A percentile compares a stretch with the other conserved stretches of the same genome.
These are phyloP conservation scores for Candida tammaniensis DNA, from an alignment of 805 yeast genomes.

Conservation along the genomic window DNA sequence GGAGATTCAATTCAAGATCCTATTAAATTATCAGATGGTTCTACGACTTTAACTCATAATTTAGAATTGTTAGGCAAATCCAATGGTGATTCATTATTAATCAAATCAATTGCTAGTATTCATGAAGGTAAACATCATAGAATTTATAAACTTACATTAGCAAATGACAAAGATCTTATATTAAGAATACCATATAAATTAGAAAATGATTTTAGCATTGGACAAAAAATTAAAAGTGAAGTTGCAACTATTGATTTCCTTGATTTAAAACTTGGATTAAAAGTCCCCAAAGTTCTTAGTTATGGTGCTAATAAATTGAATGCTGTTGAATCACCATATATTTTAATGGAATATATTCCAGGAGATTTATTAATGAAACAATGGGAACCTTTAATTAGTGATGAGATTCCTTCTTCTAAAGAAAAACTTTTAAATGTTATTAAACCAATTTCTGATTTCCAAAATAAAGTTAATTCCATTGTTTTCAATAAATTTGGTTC, in stretches of 20 bases:
- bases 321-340: slow-evolving; percentile 68
- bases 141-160: slow-evolving; percentile 69
- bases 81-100: slow-evolving; percentile 32
- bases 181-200: slow-evolving; percentile 84
- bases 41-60: slow-evolving; percentile 50
- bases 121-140: slow-evolving; percentile 96
- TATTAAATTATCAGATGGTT: slow-evolving; percentile 40
- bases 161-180: slow-evolving; percentile 58
- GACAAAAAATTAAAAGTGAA: slow-evolving; percentile 76
- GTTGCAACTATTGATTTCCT: slow-evolving; percentile 92
- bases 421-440: slow-evolving; percentile 58
- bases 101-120: slow-evolving; percentile 74
- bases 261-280: slow-evolving; percentile 56
- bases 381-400: slow-evolving; percentile 82
- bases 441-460: slow-evolving; percentile 69
- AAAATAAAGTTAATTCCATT: slow-evolving; percentile 50
- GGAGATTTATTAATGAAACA: slow-evolving; percentile 83
- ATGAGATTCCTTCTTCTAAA: slow-evolving; percentile 46
- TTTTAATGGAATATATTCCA: slow-evolving; percentile 73
- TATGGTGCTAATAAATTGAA: slow-evolving; percentile 64
- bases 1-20: slow-evolving; percentile 27
- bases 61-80: slow-evolving; percentile 43
- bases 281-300: slow-evolving; percentile 71
- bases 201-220: slow-evolving; percentile 62
- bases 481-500: slow-evolving; percentile 78